Evolutionary conservation across 306 rosid species (phyloP).

Genomic region (Rosa persica): DNA sequence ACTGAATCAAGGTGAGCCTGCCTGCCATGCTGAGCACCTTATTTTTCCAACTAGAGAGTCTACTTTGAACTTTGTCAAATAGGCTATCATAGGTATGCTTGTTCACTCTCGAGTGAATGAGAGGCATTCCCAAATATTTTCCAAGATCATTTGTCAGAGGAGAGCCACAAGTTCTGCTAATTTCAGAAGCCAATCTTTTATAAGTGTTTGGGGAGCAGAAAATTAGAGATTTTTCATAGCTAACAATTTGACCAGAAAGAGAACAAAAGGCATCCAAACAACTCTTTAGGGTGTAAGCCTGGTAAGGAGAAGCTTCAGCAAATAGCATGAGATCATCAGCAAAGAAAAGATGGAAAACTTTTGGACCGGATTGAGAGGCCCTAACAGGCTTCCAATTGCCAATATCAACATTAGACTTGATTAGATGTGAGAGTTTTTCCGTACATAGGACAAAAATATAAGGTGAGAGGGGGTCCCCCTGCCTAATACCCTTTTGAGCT

Average conservation of each 20-base stretch:
- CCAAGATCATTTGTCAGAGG: not conserved
- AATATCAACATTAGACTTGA: not conserved
- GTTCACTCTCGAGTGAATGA: not conserved
- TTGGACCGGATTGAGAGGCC: not conserved
- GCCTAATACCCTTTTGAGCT: not conserved
- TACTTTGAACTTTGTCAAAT: not conserved
- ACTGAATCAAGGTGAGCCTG: not conserved
- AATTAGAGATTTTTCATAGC: not conserved
- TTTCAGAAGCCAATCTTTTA: too few species aligned
- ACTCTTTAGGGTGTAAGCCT: not conserved
- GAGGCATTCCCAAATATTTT: not conserved
- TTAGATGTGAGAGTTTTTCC: not conserved
- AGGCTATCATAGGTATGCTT: not conserved
- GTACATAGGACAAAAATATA: not conserved
- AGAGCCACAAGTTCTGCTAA: not conserved
- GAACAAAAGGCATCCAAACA: not conserved
- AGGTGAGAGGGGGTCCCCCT: not conserved
- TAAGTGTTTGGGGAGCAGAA: not conserved
- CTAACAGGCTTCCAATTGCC: not conserved
- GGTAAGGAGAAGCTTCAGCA: not conserved
- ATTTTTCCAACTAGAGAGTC: not conserved
- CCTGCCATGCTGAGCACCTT: not conserved
- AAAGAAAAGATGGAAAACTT: not conserved
- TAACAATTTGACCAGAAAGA: not conserved
- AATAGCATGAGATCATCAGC: not conserved